Conservation (phyloP, 192 early-diverging fungal genomes). For the Backusella morwellensis region DNA sequence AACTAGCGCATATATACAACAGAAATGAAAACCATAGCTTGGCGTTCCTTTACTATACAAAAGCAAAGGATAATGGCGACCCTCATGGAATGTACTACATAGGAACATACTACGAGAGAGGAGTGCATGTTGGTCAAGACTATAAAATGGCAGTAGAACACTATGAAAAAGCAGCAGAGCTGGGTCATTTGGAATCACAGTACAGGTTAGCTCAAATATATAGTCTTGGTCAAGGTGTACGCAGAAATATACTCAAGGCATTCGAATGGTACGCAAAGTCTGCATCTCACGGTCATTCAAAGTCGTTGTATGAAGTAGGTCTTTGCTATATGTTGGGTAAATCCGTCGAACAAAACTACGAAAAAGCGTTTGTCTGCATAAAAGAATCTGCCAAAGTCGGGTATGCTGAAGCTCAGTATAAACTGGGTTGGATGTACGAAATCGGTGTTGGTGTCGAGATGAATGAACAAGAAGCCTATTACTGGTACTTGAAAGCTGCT, state of each 20-base stretch:
- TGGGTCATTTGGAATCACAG: slow-evolving; percentile 50
- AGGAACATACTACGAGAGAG: slow-evolving; percentile 58
- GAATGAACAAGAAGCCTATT: slow-evolving; percentile 61
- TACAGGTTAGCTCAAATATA: slow-evolving; percentile 73
- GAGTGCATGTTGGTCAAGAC: slow-evolving; percentile 49
- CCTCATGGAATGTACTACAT: slow-evolving; percentile 40
- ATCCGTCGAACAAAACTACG: slow-evolving; percentile 48
- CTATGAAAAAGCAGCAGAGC: slow-evolving; percentile 53
- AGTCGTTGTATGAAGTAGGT: slow-evolving; percentile 82
- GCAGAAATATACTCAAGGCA: slow-evolving; percentile 44
- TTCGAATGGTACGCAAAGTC: slow-evolving; percentile 64
- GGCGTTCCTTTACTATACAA: too few species aligned
- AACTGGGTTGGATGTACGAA: slow-evolving; percentile 77
- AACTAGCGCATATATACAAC: too few species aligned
- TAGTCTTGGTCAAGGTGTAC: slow-evolving; percentile 70
- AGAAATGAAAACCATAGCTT: too few species aligned
- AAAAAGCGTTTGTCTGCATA: slow-evolving; percentile 58
- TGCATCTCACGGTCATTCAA: slow-evolving; percentile 69
- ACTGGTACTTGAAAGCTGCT: slow-evolving; percentile 53
- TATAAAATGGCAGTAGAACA: slow-evolving; percentile 49
- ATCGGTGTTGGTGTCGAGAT: slow-evolving; percentile 66
- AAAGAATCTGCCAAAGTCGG: slow-evolving; percentile 60
- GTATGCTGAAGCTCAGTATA: slow-evolving; percentile 61
- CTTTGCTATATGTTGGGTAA: slow-evolving; percentile 74
- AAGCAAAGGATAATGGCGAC: too few species aligned